These are phyloP conservation scores for Talaromyces sp. DNA, from an alignment of 2,329 filamentous ascomycete genomes.

Conservation along the genomic window DNA sequence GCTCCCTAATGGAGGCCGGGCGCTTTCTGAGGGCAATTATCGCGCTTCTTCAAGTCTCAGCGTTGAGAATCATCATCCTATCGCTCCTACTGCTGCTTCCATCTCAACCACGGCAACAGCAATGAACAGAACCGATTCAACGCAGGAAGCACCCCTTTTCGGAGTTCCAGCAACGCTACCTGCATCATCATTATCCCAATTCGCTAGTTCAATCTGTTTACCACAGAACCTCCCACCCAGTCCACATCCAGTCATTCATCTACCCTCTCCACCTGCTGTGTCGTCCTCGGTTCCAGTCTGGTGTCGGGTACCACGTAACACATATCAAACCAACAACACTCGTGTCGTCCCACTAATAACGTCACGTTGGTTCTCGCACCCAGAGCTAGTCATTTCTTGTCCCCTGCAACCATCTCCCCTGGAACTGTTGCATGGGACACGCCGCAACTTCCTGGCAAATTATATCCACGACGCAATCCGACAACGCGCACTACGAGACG, in stretches of 20 bases:
- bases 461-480: constrained; percentile 20
- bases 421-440: constrained; percentile 25
- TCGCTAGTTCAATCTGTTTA: neutral
- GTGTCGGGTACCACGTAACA: constrained; percentile 7
- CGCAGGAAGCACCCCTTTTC: neutral
- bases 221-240: neutral
- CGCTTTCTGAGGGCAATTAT: neutral
- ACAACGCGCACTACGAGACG: constrained; percentile 22
- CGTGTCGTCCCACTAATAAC: constrained; percentile 7
- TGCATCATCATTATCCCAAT: neutral
- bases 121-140: neutral
- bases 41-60: neutral
- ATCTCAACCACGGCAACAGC: neutral
- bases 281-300: constrained; percentile 12
- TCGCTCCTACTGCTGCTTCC: neutral
- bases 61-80: neutral
- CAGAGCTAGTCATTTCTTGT: constrained; percentile 18
- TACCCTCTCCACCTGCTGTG: constrained; percentile 14
- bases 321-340: constrained; percentile 18
- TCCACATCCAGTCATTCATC: neutral
- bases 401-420: constrained; percentile 22
- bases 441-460: constrained; percentile 23
- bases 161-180: neutral
- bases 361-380: constrained; percentile 18
- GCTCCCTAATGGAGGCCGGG: neutral